Evolutionary conservation across 2,329 filamentous ascomycete genomes (phyloP).

Genomic region (Lachnellula arida): DNA sequence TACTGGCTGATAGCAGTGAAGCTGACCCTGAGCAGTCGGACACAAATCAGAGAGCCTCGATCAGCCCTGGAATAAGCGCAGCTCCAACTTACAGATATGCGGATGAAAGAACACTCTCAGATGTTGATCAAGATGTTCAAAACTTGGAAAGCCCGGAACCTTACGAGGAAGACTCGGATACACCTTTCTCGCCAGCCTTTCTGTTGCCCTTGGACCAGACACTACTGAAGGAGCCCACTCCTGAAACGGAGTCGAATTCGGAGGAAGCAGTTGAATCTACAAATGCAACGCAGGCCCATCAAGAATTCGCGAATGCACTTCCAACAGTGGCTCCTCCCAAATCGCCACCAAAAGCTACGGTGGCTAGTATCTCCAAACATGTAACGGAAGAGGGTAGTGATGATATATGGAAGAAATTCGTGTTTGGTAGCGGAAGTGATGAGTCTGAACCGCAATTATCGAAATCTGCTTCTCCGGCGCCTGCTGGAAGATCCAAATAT

Average conservation of each 20-base stretch:
- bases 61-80: constrained; percentile 25
- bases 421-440: constrained; percentile 23
- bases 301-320: neutral
- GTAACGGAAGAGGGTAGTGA: constrained; percentile 5
- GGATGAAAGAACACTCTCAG: neutral
- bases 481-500: neutral
- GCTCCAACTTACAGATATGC: neutral
- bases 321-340: neutral
- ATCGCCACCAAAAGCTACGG: neutral
- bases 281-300: neutral
- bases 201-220: neutral
- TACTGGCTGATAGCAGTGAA: constrained; percentile 3
- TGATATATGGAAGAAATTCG: constrained; percentile 28
- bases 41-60: constrained; percentile 3
- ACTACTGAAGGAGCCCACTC: neutral
- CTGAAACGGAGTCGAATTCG: neutral
- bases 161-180: neutral
- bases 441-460: constrained; percentile 1
- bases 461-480: neutral
- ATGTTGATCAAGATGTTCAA: neutral
- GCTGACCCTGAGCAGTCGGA: neutral
- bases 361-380: neutral
- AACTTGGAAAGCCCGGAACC: neutral
- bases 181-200: neutral
- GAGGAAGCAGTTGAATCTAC: neutral